These are phyloP conservation scores for Tricholomella constricta DNA, from an alignment of 768 basidiomycete genomes.

Conservation along the genomic window DNA sequence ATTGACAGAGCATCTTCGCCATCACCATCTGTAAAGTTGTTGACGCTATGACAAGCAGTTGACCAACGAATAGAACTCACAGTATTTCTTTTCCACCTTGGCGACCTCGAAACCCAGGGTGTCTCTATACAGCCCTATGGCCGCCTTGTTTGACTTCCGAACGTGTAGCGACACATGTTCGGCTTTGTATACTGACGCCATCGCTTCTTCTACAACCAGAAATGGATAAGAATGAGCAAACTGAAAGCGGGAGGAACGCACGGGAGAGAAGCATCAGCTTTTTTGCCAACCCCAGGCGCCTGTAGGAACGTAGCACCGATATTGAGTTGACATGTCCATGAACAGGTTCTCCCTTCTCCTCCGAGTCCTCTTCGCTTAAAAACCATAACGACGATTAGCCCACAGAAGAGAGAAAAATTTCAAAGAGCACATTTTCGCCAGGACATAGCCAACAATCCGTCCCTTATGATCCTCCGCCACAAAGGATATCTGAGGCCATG, in stretches of 20 bases:
- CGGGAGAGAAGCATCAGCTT: slow-evolving; percentile 93
- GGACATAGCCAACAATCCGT: slow-evolving; percentile 89
- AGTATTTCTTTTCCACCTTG: slow-evolving; percentile 87
- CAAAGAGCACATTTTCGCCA: slow-evolving; percentile 85
- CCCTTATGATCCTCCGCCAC: slow-evolving; percentile 91
- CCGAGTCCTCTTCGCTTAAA: slow-evolving; percentile 39
- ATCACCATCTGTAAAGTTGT: slow-evolving; percentile 64
- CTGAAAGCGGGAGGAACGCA: slow-evolving; percentile 40
- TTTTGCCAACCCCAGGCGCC: slow-evolving; percentile 91
- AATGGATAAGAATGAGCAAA: neutral
- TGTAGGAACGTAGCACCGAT: slow-evolving; percentile 87
- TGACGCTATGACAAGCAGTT: neutral
- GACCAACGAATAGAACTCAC: slow-evolving; percentile 48
- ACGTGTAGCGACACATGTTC: slow-evolving; percentile 88
- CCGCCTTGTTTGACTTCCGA: slow-evolving; percentile 92
- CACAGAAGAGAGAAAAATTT: neutral
- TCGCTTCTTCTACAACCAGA: slow-evolving; percentile 75
- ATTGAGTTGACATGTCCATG: slow-evolving; percentile 98
- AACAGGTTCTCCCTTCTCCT: slow-evolving; percentile 48
- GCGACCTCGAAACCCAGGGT: slow-evolving; percentile 88
- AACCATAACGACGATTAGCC: neutral
- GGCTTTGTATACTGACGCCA: slow-evolving; percentile 86
- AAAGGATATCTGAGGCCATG: slow-evolving; percentile 92
- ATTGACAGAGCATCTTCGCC: slow-evolving; percentile 89
- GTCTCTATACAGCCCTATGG: slow-evolving; percentile 85